phyloP scores from a whole-genome alignment of 139 green algal genomes.

The Chlorella sp. region DNA sequence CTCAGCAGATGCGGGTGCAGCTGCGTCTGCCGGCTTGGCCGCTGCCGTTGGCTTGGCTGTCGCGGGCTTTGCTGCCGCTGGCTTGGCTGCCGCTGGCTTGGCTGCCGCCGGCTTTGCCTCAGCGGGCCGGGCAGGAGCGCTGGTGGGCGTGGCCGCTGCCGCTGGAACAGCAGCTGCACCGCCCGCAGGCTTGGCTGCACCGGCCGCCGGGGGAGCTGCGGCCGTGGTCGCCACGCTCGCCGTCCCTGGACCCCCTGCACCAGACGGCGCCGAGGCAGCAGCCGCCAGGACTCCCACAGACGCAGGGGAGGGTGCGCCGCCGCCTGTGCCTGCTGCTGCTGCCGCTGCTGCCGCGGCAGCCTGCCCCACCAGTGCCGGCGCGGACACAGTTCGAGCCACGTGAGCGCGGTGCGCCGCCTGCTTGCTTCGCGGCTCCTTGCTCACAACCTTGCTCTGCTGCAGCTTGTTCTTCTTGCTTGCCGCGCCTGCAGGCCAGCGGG shows the following conservation, averaged over 20 bases:
- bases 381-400: neutral
- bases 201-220: neutral
- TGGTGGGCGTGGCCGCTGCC: neutral
- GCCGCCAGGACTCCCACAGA: neutral
- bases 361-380: neutral
- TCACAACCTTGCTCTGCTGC: slow-evolving; percentile 1
- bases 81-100: neutral
- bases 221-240: neutral
- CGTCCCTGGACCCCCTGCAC: neutral
- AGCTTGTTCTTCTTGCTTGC: slow-evolving; percentile 20
- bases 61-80: neutral
- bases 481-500: neutral
- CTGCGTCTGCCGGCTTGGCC: neutral
- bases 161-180: neutral
- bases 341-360: neutral
- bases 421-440: slow-evolving; percentile 18
- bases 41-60: neutral
- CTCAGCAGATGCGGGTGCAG: neutral
- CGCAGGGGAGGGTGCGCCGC: neutral
- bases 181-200: neutral
- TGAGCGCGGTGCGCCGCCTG: neutral
- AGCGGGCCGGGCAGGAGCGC: no score
- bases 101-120: neutral
- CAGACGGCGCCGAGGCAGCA: neutral
- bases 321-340: neutral